Evolutionary conservation across 495 filamentous ascomycete genomes (phyloP).

Genomic region (Lepraria neglecta): DNA sequence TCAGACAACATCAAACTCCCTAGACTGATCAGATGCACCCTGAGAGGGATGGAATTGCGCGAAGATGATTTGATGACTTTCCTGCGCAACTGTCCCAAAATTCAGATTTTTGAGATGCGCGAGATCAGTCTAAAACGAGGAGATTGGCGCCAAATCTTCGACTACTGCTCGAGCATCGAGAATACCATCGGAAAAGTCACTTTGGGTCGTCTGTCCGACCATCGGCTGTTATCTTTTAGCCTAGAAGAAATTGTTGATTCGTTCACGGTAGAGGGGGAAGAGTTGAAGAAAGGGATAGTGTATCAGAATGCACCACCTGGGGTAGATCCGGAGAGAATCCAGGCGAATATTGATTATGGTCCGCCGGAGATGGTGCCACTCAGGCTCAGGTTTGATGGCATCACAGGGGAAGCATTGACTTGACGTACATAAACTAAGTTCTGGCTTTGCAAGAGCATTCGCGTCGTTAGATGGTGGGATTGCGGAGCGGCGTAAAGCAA

Average conservation of each 20-base stretch:
- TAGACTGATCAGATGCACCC: background rate
- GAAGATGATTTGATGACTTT: background rate
- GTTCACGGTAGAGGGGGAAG: background rate
- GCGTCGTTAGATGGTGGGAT: too few relatives aligned
- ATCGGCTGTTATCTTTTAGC: background rate
- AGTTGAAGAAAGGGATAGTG: background rate
- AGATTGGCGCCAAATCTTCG: background rate
- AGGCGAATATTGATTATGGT: too few relatives aligned
- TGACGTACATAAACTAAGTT: too few relatives aligned
- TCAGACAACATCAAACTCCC: background rate
- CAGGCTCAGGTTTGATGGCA: too few relatives aligned
- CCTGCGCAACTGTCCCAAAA: background rate
- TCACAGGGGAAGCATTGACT: too few relatives aligned
- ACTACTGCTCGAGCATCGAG: background rate
- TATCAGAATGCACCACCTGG: background rate
- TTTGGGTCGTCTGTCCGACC: background rate
- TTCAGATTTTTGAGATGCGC: background rate
- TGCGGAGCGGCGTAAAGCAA: too few relatives aligned
- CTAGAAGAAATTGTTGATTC: too few relatives aligned
- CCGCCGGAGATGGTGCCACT: too few relatives aligned
- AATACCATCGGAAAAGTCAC: background rate
- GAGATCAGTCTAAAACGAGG: background rate
- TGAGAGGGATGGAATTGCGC: background rate
- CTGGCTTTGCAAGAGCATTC: too few relatives aligned
- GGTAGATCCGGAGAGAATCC: too few relatives aligned